A percentile compares a stretch with the other conserved stretches of the same genome.
phyloP scores from a whole-genome alignment of 768 basidiomycete species.

The Mycena metata region DNA sequence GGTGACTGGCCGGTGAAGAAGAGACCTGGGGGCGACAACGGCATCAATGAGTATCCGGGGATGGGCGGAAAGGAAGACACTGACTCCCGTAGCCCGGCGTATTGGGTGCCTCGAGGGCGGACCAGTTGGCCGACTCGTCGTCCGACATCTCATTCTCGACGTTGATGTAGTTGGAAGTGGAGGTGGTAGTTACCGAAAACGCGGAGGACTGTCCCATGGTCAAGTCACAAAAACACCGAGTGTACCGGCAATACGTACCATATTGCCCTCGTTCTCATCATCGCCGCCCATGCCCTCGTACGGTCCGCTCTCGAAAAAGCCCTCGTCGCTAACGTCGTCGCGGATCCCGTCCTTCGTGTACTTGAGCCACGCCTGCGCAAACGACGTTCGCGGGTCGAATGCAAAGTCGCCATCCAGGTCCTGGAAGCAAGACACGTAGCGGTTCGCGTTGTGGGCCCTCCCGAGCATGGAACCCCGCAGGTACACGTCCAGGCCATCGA shows the following conservation, averaged over 20 bases:
- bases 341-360: not conserved
- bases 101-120: constrained; percentile 35
- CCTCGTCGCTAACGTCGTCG: constrained; percentile 36
- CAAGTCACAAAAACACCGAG: not conserved
- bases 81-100: constrained; percentile 32
- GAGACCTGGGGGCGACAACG: constrained; percentile 1
- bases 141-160: constrained; percentile 35
- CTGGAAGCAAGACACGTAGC: constrained; percentile 46
- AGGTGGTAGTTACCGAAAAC: constrained; percentile 34
- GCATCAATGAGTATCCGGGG: not conserved
- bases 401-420: constrained; percentile 31
- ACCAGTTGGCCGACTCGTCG: constrained; percentile 21
- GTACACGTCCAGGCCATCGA: constrained; percentile 55
- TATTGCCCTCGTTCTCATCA: constrained; percentile 10
- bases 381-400: constrained; percentile 36
- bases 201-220: constrained; percentile 13
- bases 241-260: constrained; percentile 18
- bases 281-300: constrained; percentile 9
- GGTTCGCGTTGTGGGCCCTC: constrained; percentile 44
- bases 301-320: constrained; percentile 33
- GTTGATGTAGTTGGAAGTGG: constrained; percentile 28
- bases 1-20: constrained; percentile 15
- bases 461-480: constrained; percentile 48
- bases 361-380: constrained; percentile 26
- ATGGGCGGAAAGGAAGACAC: not conserved